Evolutionary conservation across 371 early-diverging fungal genomes (phyloP).

Genomic region (Mucor irregularis): DNA sequence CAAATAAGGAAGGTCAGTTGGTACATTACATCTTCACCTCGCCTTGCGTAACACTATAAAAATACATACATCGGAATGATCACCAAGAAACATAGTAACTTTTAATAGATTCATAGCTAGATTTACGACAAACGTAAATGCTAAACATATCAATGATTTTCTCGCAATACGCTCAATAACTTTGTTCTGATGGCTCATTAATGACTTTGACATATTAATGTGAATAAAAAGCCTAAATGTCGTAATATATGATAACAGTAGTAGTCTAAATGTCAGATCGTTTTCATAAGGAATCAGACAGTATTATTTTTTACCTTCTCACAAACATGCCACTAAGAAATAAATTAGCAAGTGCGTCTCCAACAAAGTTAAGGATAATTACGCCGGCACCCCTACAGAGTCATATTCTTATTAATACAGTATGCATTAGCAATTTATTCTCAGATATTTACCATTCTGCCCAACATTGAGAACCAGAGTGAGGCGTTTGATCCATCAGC

Average conservation of each 20-base stretch:
- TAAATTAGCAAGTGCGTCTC: conserved; percentile 44
- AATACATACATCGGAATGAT: conserved; percentile 39
- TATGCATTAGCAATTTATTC: neutral
- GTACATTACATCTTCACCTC: neutral
- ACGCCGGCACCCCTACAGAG: conserved; percentile 41
- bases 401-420: neutral
- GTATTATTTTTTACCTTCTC: conserved; percentile 24
- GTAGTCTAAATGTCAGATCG: neutral
- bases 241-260: neutral
- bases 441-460: conserved; percentile 38
- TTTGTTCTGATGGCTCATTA: conserved; percentile 35
- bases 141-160: conserved; percentile 43
- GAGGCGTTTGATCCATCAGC: conserved; percentile 16
- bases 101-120: conserved; percentile 52
- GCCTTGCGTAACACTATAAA: neutral
- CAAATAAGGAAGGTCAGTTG: neutral
- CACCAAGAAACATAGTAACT: conserved; percentile 37
- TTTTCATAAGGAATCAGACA: neutral
- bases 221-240: conserved; percentile 39
- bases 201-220: conserved; percentile 22
- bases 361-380: conserved; percentile 45
- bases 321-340: conserved; percentile 55
- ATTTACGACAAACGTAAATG: conserved; percentile 45
- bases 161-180: conserved; percentile 39
- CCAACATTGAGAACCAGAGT: conserved; percentile 39